Evolutionary conservation across 2,329 filamentous ascomycete genomes (phyloP).

Genomic region (Ophiostoma tasmaniense): DNA sequence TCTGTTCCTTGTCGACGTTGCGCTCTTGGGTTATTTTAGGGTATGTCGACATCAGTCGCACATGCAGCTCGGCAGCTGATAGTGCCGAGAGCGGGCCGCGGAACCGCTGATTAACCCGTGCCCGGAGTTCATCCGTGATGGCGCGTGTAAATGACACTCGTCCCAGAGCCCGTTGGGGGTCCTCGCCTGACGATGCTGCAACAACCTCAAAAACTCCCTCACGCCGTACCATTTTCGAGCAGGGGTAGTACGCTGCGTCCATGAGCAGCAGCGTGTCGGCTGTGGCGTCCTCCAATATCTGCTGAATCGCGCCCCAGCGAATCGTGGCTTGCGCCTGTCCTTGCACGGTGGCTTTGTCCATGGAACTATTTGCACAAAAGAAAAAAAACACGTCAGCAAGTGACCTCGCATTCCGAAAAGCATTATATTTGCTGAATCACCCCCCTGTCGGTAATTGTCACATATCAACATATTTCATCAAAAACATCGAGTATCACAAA

Average conservation of each 20-base stretch:
- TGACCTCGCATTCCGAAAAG: neutral
- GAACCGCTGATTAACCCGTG: conserved; percentile 36
- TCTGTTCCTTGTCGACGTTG: conserved; percentile 37
- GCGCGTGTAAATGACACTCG: conserved; percentile 45
- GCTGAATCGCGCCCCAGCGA: conserved; percentile 49
- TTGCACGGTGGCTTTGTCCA: conserved; percentile 31
- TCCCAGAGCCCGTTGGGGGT: conserved; percentile 39
- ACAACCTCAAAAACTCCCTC: conserved; percentile 49
- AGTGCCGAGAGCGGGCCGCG: conserved; percentile 38
- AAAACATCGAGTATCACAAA: neutral
- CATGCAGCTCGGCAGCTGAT: conserved; percentile 42
- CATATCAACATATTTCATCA: neutral
- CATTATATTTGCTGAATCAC: neutral
- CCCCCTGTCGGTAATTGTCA: neutral
- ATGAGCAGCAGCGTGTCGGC: conserved; percentile 50
- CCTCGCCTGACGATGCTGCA: conserved; percentile 46
- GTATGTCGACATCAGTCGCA: conserved; percentile 38
- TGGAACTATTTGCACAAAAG: conserved; percentile 33
- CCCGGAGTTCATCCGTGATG: conserved; percentile 42
- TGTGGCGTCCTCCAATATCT: conserved; percentile 46
- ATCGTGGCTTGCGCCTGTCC: conserved; percentile 36
- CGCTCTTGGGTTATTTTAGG: conserved; percentile 44
- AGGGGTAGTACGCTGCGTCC: conserved; percentile 51
- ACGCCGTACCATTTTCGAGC: conserved; percentile 42
- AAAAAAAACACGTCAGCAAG: neutral